phyloP scores from a whole-genome alignment of 768 basidiomycete genomes.

The Xanthoconium stramineum region DNA sequence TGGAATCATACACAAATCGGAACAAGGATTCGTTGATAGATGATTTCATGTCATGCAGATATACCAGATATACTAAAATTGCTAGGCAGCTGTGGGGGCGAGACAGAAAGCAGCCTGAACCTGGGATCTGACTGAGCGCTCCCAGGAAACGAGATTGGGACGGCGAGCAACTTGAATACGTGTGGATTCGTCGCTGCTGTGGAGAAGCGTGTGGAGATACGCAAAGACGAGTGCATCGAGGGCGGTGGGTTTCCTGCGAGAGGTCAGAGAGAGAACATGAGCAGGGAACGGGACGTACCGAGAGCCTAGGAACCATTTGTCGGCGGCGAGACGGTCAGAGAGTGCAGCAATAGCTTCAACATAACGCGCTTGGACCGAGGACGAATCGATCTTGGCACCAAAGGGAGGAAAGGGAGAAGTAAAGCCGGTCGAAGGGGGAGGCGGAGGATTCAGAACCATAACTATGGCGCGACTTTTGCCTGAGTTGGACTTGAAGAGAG shows the following conservation, averaged over 20 bases:
- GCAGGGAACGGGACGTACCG: conserved; percentile 40
- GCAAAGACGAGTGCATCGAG: conserved; percentile 83
- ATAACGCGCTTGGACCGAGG: conserved; percentile 55
- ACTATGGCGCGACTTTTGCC: conserved; percentile 36
- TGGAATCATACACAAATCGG: neutral
- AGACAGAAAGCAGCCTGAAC: conserved; percentile 51
- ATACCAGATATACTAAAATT: conserved; percentile 18
- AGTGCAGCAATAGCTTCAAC: conserved; percentile 69
- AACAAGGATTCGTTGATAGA: neutral
- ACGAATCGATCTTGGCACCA: conserved; percentile 53
- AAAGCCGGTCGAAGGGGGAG: conserved; percentile 69
- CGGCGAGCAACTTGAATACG: conserved; percentile 66
- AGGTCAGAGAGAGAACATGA: conserved; percentile 3
- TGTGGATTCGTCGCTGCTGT: conserved; percentile 38
- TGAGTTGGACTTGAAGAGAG: conserved; percentile 42
- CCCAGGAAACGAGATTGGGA: conserved; percentile 81
- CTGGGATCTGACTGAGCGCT: conserved; percentile 58
- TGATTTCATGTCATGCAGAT: conserved; percentile 1
- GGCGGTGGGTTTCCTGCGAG: conserved; percentile 65
- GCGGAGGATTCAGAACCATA: conserved; percentile 58
- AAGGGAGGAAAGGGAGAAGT: conserved; percentile 58
- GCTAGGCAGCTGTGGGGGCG: conserved; percentile 4
- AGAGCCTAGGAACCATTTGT: conserved; percentile 81
- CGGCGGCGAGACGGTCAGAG: conserved; percentile 69
- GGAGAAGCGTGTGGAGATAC: conserved; percentile 67